phyloP scores from a whole-genome alignment of 1,139 yeast species.

The Hansenula lynferdii region DNA sequence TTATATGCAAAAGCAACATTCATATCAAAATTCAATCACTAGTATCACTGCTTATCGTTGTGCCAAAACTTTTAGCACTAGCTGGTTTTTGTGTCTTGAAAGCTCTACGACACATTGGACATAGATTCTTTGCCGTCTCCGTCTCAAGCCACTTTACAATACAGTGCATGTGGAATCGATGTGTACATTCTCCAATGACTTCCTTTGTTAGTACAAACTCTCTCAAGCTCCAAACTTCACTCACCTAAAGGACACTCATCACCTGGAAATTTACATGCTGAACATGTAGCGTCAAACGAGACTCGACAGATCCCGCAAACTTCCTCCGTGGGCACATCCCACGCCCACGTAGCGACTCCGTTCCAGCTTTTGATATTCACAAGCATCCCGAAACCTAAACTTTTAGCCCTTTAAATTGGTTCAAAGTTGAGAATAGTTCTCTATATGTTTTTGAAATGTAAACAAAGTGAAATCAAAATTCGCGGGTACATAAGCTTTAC shows the following conservation, averaged over 20 bases:
- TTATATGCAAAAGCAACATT: too few relatives aligned
- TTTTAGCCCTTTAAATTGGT: too few relatives aligned
- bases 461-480: too few relatives aligned
- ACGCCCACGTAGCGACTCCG: constrained; percentile 79
- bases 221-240: too few relatives aligned
- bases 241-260: constrained; percentile 77
- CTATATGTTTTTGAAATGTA: too few relatives aligned
- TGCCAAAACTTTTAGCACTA: too few relatives aligned
- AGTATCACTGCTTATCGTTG: too few relatives aligned
- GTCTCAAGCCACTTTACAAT: constrained; percentile 77
- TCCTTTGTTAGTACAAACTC: constrained; percentile 2
- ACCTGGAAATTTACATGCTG: constrained; percentile 80
- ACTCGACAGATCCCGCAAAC: constrained; percentile 90
- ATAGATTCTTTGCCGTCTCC: constrained; percentile 68
- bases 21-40: too few relatives aligned
- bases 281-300: constrained; percentile 87
- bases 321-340: constrained; percentile 70
- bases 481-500: too few relatives aligned
- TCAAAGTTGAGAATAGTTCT: too few relatives aligned
- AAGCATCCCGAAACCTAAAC: too few relatives aligned
- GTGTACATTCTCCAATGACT: constrained; percentile 68
- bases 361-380: constrained; percentile 68
- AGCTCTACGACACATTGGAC: constrained; percentile 89
- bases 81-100: too few relatives aligned
- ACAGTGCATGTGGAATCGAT: constrained; percentile 83